Evolutionary conservation across 2,329 filamentous ascomycete genomes (phyloP).

Genomic region (Didymella exigua): DNA sequence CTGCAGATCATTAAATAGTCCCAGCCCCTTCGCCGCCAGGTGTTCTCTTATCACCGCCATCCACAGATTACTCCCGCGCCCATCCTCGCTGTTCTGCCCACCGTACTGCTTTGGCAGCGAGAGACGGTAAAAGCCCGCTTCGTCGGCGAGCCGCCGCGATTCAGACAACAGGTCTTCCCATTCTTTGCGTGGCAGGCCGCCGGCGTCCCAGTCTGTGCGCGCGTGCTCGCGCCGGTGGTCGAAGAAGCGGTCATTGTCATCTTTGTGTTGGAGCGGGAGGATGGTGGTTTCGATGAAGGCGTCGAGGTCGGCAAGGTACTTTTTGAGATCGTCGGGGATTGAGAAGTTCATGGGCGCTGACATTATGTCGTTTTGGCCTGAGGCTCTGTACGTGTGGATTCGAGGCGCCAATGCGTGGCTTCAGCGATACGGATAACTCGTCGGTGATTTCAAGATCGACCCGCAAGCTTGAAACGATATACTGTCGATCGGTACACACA

Average conservation of each 20-base stretch:
- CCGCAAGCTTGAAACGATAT: constrained; percentile 11
- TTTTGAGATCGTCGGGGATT: constrained; percentile 56
- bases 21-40: constrained; percentile 63
- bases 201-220: constrained; percentile 65
- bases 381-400: not conserved
- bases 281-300: constrained; percentile 63
- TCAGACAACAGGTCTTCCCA: constrained; percentile 63
- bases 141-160: constrained; percentile 59
- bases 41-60: constrained; percentile 68
- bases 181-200: constrained; percentile 62
- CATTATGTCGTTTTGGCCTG: not conserved
- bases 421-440: constrained; percentile 1
- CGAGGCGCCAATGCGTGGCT: constrained; percentile 9
- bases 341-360: constrained; percentile 51
- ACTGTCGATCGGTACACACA: constrained; percentile 26
- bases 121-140: constrained; percentile 66
- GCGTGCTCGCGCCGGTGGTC: constrained; percentile 67
- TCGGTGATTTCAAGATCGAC: not conserved
- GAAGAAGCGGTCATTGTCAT: constrained; percentile 69
- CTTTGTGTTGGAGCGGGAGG: constrained; percentile 58
- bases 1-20: constrained; percentile 68
- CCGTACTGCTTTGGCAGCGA: constrained; percentile 63
- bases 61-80: constrained; percentile 61
- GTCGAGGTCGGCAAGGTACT: constrained; percentile 59
- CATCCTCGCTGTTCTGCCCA: constrained; percentile 54